Conservation (phyloP, 805 yeast genomes). For the Wickerhamiella azyma region DNA sequence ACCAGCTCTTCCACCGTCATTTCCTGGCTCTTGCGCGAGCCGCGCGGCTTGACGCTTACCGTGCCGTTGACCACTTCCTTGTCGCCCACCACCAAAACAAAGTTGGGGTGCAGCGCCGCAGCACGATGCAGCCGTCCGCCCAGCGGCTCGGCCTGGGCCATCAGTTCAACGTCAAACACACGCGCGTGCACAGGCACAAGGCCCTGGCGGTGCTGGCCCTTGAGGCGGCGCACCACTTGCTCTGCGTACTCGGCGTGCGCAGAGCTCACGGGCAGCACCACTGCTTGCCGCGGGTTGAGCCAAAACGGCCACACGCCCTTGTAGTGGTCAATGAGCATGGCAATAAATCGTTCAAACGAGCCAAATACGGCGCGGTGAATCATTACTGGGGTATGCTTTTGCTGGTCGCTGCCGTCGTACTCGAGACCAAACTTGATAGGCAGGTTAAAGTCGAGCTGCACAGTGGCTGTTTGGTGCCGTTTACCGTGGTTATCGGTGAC, state of each 20-base stretch:
- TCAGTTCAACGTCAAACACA: constrained; percentile 64
- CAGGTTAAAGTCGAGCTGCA: constrained; percentile 88
- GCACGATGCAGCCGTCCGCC: constrained; percentile 75
- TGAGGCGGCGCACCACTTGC: constrained; percentile 23
- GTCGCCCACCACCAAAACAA: constrained; percentile 76
- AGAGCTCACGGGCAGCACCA: constrained; percentile 58
- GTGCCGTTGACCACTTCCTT: constrained; percentile 50
- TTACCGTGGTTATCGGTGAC: constrained; percentile 69
- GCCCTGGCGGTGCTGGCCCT: background rate
- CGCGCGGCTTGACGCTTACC: constrained; percentile 50
- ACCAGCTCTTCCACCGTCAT: constrained; percentile 39
- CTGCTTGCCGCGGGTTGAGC: constrained; percentile 85
- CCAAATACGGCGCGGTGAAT: constrained; percentile 94
- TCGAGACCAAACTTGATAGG: constrained; percentile 71
- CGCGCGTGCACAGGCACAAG: constrained; percentile 38
- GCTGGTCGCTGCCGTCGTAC: constrained; percentile 37
- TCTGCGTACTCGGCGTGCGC: constrained; percentile 44
- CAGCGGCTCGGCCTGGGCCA: constrained; percentile 60
- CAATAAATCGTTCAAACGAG: constrained; percentile 83
- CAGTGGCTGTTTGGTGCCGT: constrained; percentile 86
- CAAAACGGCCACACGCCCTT: constrained; percentile 96
- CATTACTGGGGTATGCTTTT: constrained; percentile 67
- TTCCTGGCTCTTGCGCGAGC: constrained; percentile 31
- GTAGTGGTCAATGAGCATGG: constrained; percentile 78
- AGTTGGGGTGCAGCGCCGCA: constrained; percentile 57